phyloP scores from a whole-genome alignment of 352 stramenopile genomes.

The Phytophthora uliginosa region DNA sequence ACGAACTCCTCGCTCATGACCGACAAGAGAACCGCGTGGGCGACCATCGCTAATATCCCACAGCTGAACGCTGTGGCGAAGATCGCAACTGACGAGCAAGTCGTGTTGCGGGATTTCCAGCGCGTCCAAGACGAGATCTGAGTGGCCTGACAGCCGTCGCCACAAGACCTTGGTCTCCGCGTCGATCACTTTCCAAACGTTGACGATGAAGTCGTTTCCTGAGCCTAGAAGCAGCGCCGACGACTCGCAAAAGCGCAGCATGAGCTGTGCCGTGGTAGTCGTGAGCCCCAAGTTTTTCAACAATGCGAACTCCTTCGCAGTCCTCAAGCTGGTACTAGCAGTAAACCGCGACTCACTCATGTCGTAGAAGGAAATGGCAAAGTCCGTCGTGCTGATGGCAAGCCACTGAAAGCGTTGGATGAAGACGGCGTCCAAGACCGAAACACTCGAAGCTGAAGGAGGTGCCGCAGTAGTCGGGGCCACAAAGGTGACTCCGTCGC shows the following conservation, averaged over 20 bases:
- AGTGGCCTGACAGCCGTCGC: conserved; percentile 61
- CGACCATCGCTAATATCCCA: conserved; percentile 88
- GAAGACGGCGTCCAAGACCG: conserved; percentile 79
- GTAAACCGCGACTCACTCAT: conserved; percentile 60
- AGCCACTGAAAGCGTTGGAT: conserved; percentile 70
- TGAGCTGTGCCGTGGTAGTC: conserved; percentile 66
- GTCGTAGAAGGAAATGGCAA: conserved; percentile 86
- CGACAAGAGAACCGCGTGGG: conserved; percentile 57
- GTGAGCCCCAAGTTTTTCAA: conserved; percentile 67
- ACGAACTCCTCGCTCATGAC: conserved; percentile 76
- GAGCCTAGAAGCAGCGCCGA: conserved; percentile 63
- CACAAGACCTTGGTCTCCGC: conserved; percentile 65
- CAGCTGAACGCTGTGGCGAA: conserved; percentile 76
- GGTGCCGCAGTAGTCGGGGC: conserved; percentile 14
- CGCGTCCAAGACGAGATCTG: conserved; percentile 73
- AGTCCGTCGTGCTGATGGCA: conserved; percentile 79
- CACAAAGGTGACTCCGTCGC: conserved; percentile 33
- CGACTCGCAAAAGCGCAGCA: conserved; percentile 74
- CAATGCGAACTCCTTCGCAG: conserved; percentile 47
- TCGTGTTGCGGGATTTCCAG: conserved; percentile 82
- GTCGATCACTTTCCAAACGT: conserved; percentile 78
- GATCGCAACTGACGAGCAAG: conserved; percentile 79
- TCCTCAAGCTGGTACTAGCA: conserved; percentile 3
- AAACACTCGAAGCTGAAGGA: conserved; percentile 42
- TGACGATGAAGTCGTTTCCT: conserved; percentile 77